Base-by-base conservation (phyloP, 2,329 filamentous ascomycete species). In the Xenoacremonium recifei region DNA sequence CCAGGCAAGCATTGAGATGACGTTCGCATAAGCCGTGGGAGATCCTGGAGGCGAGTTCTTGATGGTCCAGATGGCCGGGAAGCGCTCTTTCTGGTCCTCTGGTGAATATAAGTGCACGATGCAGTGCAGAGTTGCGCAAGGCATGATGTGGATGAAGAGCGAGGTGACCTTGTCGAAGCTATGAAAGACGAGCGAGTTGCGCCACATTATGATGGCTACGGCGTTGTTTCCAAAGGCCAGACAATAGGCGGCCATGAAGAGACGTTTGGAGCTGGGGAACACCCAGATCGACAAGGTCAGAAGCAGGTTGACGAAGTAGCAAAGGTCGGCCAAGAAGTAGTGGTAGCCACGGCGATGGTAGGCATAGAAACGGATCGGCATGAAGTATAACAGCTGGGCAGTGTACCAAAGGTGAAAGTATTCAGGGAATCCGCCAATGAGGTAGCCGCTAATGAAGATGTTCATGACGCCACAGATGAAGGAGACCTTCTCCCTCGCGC, bases 121-220 rank as follows among this genome's bases (percentile, higher is more conserved):
- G 61, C 89, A 95, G 66, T 99, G 93, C 11, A 99, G 77, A 2
- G 91, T 89, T 5, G 87, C 92, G 52, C 91, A 96, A 1, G 93
- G 93, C 92, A 99, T 99, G 59, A 99, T 95, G 66, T 99, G 93
- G 55, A 99, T 96, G 70, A 99, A 99, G n/a, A 99, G 77, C 62
- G 89, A 93, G 11, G 91, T 95, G 47, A 97, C 90, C 68, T 99
- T 99, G 75, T 99, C 93, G 68, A 99, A 84, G 61, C 89, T 95
- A 73, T 99, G 93, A 66, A 99, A 99, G 35, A 99, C 93, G 60
- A 99, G 80, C 21, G 91, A 96, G 65, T 99, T 99, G 50, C 93
- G 84, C 93, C 93, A 99, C 91, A 99, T 93, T 62, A 93, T 90
- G 64, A 99, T 97, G 11, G 93, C 93, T 35, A 96, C 84, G 16